These are phyloP conservation scores for Boletus barrowsii DNA, from an alignment of 768 basidiomycete genomes.

Conservation along the genomic window DNA sequence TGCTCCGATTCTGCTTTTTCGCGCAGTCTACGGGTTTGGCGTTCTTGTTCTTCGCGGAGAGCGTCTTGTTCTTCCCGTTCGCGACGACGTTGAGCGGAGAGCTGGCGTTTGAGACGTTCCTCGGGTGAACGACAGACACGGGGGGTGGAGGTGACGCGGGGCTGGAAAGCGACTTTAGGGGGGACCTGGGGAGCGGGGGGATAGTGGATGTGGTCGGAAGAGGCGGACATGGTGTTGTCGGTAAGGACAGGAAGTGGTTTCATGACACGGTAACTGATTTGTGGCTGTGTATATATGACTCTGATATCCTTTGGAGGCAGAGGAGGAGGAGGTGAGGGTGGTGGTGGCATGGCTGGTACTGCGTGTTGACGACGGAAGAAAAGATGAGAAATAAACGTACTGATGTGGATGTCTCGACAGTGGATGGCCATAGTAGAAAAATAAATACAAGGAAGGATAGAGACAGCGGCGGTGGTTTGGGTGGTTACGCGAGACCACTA, in stretches of 20 bases:
- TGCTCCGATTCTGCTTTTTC: constrained; percentile 21
- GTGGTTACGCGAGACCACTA: constrained; percentile 10
- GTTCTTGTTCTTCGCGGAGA: constrained; percentile 42
- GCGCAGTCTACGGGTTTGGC: constrained; percentile 32
- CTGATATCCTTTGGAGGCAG: constrained; percentile 25
- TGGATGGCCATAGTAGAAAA: constrained; percentile 11
- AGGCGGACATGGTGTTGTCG: constrained; percentile 2
- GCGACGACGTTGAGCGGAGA: constrained; percentile 20
- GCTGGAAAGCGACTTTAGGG: background rate
- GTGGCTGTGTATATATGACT: too few relatives aligned
- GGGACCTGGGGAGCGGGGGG: constrained; percentile 7
- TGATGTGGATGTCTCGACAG: constrained; percentile 10
- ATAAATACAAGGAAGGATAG: background rate
- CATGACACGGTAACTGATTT: background rate
- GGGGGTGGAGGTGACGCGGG: constrained; percentile 8
- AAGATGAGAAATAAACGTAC: constrained; percentile 10
- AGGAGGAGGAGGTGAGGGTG: constrained; percentile 13
- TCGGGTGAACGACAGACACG: constrained; percentile 21
- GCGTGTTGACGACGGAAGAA: constrained; percentile 16
- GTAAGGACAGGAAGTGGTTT: constrained; percentile 23
- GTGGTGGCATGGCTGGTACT: constrained; percentile 1
- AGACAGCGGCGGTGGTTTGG: too few relatives aligned
- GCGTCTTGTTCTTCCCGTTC: constrained; percentile 43
- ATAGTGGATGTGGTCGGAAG: background rate
- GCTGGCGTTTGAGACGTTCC: constrained; percentile 23